Evolutionary conservation across 2,329 filamentous ascomycete species (phyloP), one percentile per base, ranked within the genome.

Genomic region (Colletotrichum sp.): DNA sequence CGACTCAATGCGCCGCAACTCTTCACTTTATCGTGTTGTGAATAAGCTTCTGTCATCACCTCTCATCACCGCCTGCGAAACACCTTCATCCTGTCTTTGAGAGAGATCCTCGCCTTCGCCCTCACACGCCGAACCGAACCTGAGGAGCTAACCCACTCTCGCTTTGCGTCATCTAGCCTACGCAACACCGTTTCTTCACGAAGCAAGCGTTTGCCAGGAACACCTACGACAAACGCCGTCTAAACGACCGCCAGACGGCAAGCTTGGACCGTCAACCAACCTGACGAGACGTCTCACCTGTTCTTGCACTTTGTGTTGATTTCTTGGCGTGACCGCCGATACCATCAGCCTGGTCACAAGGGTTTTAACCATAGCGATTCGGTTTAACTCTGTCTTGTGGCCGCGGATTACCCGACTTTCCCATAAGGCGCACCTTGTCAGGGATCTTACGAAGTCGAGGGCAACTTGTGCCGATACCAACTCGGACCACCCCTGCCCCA

Each of bases 31-130:
- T 62, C 32, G 62, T 27, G 32, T 36, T 68, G 69, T 58, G 55
- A 74, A 58, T 60, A 76, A 74, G 70, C 74, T 76, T 68, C 70
- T 76, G 74, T 76, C 74, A 74, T 65, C 61, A 66, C 34, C 32
- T 36, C 52, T 25, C 36, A 30, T 34, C 52, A 34, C 36, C 56
- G 30, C 32, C 62, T 64, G 58, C 70, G 70, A 74, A 76, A 76
- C 73, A 48, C 70, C 48, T 15, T 71, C 55, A 18, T 48, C 56
- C 15, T 60, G 34, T 69, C 62, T n/a, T 64, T 58, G 15, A 65
- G 61, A 48, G 39, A 48, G 39, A 48, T 48, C 34, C 25, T 64
- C 65, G 52, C n/a, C 58, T 28, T 43, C 56, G 25, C 15, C 36
- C 48, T 71, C 52, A 43, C 36, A 36, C 39, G n/a, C 52, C 61